A percentile compares a stretch with the other conserved stretches of the same genome.
Conservation (phyloP, 169 alveolate genomes). For the Plasmodium inui region DNA sequence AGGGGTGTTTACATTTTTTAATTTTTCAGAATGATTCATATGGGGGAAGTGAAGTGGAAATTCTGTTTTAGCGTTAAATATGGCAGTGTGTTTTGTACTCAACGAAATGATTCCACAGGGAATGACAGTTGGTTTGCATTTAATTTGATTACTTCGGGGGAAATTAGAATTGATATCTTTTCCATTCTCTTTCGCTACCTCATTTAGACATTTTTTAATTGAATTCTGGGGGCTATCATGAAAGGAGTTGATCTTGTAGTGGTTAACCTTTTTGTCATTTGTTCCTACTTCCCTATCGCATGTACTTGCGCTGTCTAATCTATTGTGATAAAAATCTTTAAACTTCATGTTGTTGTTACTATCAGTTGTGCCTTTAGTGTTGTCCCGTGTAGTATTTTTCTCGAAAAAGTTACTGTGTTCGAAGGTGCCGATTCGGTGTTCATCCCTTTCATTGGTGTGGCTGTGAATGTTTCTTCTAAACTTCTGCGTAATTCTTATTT, state of each 20-base stretch:
- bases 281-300: not conserved
- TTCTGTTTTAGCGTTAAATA: not conserved
- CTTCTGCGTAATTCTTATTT: slow-evolving; percentile 36
- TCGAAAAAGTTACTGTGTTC: not conserved
- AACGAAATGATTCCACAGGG: not conserved
- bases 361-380: not conserved
- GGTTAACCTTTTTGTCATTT: not conserved
- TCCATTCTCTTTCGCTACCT: not conserved
- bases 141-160: not conserved
- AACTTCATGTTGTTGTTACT: slow-evolving; percentile 4
- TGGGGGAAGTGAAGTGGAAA: not conserved
- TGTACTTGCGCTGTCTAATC: not conserved
- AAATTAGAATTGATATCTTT: not conserved
- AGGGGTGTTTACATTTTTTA: not conserved
- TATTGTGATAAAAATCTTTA: not conserved
- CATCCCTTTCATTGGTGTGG: not conserved
- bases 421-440: not conserved
- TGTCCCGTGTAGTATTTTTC: not conserved
- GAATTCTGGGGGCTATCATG: not conserved
- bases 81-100: not conserved
- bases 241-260: not conserved
- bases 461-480: slow-evolving; percentile 2
- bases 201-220: not conserved
- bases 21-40: not conserved
- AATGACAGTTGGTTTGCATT: not conserved